phyloP scores from a whole-genome alignment of 768 basidiomycete species.

The Trametopsis cervina region DNA sequence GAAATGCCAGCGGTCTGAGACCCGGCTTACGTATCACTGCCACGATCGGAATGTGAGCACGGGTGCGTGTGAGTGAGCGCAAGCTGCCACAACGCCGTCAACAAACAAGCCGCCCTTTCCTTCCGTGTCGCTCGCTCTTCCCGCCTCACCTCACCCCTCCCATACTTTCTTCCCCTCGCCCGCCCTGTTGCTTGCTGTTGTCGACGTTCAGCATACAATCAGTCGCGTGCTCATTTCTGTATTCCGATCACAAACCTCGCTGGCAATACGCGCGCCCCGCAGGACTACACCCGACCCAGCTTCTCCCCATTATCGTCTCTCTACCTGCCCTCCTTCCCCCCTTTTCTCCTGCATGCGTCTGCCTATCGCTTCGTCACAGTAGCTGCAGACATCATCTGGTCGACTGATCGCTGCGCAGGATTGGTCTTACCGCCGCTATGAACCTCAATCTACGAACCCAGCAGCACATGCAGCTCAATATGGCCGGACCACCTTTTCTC shows the following conservation, averaged over 20 bases:
- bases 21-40: constrained; percentile 5
- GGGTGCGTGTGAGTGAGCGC: constrained; percentile 9
- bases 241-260: constrained; percentile 6
- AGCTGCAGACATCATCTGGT: neutral
- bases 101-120: neutral
- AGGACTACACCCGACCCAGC: constrained; percentile 1
- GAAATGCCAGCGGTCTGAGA: neutral
- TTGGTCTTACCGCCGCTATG: neutral
- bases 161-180: neutral
- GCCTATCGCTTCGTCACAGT: neutral
- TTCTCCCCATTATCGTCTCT: neutral
- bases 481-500: constrained; percentile 27
- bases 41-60: constrained; percentile 8
- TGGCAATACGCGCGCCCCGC: constrained; percentile 1
- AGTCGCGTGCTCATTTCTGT: constrained; percentile 4
- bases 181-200: neutral
- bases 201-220: neutral
- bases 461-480: constrained; percentile 27
- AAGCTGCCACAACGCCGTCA: constrained; percentile 10
- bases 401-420: neutral
- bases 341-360: neutral
- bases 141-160: constrained; percentile 4
- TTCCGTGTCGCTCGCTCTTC: constrained; percentile 1
- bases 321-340: constrained; percentile 1
- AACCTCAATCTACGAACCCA: constrained; percentile 8